Evolutionary conservation across 2,329 filamentous ascomycete genomes (phyloP), one percentile per base, ranked within the genome.

Genomic region (Trichoderma simmonsii): DNA sequence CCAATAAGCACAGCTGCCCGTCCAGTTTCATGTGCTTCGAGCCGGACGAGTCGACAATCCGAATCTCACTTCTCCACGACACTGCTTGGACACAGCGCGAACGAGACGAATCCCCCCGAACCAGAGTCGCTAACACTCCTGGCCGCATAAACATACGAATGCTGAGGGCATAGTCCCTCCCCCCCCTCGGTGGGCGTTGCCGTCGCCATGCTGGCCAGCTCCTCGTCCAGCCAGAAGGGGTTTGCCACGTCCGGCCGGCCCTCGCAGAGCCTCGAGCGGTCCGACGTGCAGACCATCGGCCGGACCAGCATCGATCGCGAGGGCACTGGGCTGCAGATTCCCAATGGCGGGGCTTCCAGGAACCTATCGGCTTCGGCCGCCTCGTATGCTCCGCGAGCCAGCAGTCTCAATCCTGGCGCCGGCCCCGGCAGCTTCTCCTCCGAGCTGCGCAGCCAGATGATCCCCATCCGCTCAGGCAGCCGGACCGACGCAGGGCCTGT

Each of bases 381-480:
- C 76, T 91, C 89, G 71, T 92, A 90, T 80, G 89, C 87, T 63
- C 88, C 90, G 21, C 89, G 92, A 68, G 89, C 88, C 68, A 86
- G 90, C 74, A 93, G 92, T 63, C 86, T 94, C 78, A 91, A 91
- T 73, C 89, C 92, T 15, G 90, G 90, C 43, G 86, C 90, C 70
- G 90, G 88, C 30, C 91, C 91, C 1, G 95, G 95, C 57, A 97
- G 94, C 84, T 98, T 98, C 85, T 97, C 91, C 77, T 91, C 94
- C 39, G 95, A 97, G 73, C 83, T 97, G 77, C 93, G 92, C 78
- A 93, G 91, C 77, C 88, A 89, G 80, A 87, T 92, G 79, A 87
- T 77, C 57, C 76, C 76, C 8, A 77, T 76, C 73, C 81, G 82
- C 57, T 78, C 79, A 26, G 81, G 80, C 11, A 82, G 81, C 74